A percentile compares a stretch with the other conserved stretches of the same genome.
These are phyloP conservation scores for Aspergillaceae sp. DNA, from an alignment of 2,329 filamentous ascomycete species.

Conservation along the genomic window DNA sequence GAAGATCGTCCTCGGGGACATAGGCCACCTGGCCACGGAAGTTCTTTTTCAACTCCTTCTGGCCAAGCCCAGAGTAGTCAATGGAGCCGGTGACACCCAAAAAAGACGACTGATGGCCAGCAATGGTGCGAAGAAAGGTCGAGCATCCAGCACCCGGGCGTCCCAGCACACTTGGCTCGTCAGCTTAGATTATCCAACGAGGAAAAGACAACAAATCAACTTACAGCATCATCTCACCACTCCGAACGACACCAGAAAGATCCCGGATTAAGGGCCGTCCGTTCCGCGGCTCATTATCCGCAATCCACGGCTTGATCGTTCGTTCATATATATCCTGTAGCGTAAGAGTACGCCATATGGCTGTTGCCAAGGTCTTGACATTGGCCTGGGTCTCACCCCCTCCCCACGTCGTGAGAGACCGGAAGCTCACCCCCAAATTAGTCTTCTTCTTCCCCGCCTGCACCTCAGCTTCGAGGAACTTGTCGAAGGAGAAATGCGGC, in stretches of 20 bases:
- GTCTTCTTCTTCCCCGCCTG: constrained; percentile 56
- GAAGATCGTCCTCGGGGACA: constrained; percentile 62
- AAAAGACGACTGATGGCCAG: constrained; percentile 57
- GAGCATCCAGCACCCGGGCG: constrained; percentile 62
- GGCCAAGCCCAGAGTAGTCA: constrained; percentile 58
- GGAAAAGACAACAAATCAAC: constrained; percentile 5
- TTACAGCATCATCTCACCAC: constrained; percentile 57
- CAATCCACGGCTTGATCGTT: constrained; percentile 41
- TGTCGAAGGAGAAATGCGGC: constrained; percentile 54
- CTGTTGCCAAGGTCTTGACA: constrained; percentile 60
- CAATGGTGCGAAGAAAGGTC: constrained; percentile 62
- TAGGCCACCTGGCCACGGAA: constrained; percentile 65
- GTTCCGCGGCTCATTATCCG: constrained; percentile 35
- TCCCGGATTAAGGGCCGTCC: constrained; percentile 51
- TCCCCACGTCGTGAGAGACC: constrained; percentile 62
- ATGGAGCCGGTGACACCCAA: constrained; percentile 58
- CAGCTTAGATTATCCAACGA: background rate
- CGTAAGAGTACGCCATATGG: constrained; percentile 65
- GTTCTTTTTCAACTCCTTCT: constrained; percentile 53
- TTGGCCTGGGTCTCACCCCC: constrained; percentile 53
- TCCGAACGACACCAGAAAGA: constrained; percentile 56
- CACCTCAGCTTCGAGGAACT: constrained; percentile 62
- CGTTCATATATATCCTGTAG: constrained; percentile 58
- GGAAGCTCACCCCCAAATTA: constrained; percentile 65
- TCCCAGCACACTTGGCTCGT: constrained; percentile 46